Evolutionary conservation across 306 rosid species (phyloP), one percentile per base, ranked within the genome.

Genomic region (Cotoneaster glaucophyllus): DNA sequence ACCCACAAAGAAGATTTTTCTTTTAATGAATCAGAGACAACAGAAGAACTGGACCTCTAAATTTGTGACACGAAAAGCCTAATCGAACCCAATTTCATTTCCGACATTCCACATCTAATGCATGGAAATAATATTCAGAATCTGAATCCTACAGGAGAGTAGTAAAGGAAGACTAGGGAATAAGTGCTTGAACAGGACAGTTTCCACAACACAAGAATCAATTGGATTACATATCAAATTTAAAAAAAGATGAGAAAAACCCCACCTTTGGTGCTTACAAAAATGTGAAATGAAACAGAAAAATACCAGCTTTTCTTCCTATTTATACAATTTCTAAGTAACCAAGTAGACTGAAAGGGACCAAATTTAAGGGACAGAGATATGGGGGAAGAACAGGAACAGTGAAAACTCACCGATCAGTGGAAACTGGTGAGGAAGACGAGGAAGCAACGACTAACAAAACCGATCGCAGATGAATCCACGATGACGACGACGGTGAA

Each of bases 381-480:
- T 31, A 70, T 11, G 25, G 64, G 57, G 76, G 67, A 37, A 57
- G 26, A 64, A n/a, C 44, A 59, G 56, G 69, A 62, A 73, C 68
- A 74, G 69, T 65, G 45, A 48, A 41, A 43, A 77, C 80, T 77
- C 69, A 77, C 75, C 67, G 80, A 77, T 77, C 74, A 59, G 62
- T 58, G 62, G 45, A 29, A 69, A 77, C 62, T 69, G 75, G 75
- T 43, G 34, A 58, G 32, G 74, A 68, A 44, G 75, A 69, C 75
- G 80, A 77, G 50, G 68, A 77, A 59, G 62, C 67, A 58, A 69
- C 80, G 50, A 77, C 80, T 77, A 77, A 69, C 74, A 77, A 58
- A 58, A 77, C 48, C 69, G 74, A 77, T 77, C 74, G 80, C 75
- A 77, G 8, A 77, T 77, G 80, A 69, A 77, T 31, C 80, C 80